These are phyloP conservation scores for Penicillium digitatum DNA, from an alignment of 2,329 filamentous ascomycete species.

Conservation along the genomic window DNA sequence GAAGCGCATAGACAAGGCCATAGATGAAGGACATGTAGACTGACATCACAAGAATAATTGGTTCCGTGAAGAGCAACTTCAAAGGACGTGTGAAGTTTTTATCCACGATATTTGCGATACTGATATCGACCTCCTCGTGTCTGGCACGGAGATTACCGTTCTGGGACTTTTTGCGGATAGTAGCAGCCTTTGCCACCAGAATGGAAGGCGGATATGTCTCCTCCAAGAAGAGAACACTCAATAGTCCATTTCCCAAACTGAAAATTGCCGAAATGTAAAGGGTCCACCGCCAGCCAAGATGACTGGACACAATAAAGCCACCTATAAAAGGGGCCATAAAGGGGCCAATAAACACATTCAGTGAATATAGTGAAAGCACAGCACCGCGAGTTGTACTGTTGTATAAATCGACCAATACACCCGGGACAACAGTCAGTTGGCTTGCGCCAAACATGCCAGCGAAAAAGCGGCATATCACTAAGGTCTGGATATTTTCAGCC, in stretches of 20 bases:
- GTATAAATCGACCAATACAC: conserved; percentile 47
- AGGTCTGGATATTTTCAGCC: conserved; percentile 37
- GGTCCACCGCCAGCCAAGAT: conserved; percentile 50
- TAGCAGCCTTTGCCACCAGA: conserved; percentile 50
- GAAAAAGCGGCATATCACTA: conserved; percentile 46
- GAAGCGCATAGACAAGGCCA: conserved; percentile 26
- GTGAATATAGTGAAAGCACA: conserved; percentile 46
- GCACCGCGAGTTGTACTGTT: conserved; percentile 40
- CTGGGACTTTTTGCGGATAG: conserved; percentile 48
- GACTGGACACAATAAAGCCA: conserved; percentile 48
- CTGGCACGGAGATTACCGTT: conserved; percentile 57
- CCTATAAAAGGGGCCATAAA: conserved; percentile 48
- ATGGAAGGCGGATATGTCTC: conserved; percentile 54
- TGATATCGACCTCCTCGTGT: conserved; percentile 48
- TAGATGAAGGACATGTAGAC: conserved; percentile 35
- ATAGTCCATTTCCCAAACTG: conserved; percentile 43
- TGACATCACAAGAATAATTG: conserved; percentile 33
- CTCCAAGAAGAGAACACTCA: conserved; percentile 42
- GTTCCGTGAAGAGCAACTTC: conserved; percentile 36
- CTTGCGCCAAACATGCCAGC: conserved; percentile 44
- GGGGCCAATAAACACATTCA: conserved; percentile 48
- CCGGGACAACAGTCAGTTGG: conserved; percentile 44
- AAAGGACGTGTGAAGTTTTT: conserved; percentile 46
- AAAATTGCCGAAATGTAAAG: conserved; percentile 50
- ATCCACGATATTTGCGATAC: conserved; percentile 42